These are phyloP conservation scores for Aquilaria sinensis DNA, from an alignment of 345 rosid genomes.

Conservation along the genomic window DNA sequence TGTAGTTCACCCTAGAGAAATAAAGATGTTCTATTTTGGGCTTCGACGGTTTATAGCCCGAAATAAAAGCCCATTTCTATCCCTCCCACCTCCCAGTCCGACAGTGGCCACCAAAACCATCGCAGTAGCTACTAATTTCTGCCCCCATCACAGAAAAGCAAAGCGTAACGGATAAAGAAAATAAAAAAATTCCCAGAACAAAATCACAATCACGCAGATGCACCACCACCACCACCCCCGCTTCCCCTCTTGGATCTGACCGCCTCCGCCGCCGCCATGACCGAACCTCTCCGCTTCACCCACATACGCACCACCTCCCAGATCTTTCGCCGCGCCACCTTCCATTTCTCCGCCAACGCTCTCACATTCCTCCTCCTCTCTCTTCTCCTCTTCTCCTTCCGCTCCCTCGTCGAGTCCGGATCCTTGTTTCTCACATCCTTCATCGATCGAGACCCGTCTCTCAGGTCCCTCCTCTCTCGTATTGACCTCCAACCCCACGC, in stretches of 20 bases:
- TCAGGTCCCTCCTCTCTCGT: constrained; percentile 78
- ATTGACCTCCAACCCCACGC: constrained; percentile 43
- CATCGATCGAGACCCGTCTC: constrained; percentile 84
- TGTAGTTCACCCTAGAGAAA: no score
- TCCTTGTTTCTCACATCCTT: constrained; percentile 56
- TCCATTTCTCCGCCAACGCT: constrained; percentile 42
- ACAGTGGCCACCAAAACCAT: no score
- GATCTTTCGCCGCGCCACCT: constrained; percentile 44
- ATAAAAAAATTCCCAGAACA: background rate
- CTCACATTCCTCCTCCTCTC: constrained; percentile 66
- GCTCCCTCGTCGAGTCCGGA: constrained; percentile 67
- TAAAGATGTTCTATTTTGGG: no score
- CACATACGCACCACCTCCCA: constrained; percentile 62
- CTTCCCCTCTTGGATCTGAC: background rate
- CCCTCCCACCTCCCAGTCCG: no score
- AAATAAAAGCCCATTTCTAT: no score
- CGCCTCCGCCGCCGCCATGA: constrained; percentile 38
- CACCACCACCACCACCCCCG: background rate
- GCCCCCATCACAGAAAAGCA: background rate
- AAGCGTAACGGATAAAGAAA: background rate
- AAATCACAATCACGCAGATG: background rate
- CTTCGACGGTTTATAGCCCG: no score
- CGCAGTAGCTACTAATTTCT: background rate
- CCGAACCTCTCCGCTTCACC: constrained; percentile 44
- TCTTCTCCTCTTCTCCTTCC: constrained; percentile 73